These are phyloP conservation scores for Aureobasidium vineae DNA, from an alignment of 2,329 filamentous ascomycete genomes.

Conservation along the genomic window DNA sequence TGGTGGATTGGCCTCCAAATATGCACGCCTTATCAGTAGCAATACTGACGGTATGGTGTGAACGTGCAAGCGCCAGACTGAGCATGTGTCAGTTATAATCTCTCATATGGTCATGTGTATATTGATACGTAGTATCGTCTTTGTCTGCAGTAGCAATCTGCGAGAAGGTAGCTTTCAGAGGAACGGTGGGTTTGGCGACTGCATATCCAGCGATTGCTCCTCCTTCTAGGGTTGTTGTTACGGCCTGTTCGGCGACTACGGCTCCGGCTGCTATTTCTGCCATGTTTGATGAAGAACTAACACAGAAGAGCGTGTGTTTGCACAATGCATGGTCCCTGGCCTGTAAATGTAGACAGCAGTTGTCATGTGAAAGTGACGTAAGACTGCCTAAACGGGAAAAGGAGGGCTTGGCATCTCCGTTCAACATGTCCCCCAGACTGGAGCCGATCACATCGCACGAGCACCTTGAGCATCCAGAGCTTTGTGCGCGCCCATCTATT, in stretches of 20 bases:
- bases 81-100: not conserved
- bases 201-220: conserved; percentile 44
- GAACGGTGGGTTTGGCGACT: conserved; percentile 45
- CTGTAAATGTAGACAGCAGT: not conserved
- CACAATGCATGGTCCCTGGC: not conserved
- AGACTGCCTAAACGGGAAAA: not conserved
- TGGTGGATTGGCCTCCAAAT: conserved; percentile 44
- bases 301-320: not conserved
- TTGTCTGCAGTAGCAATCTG: conserved; percentile 43
- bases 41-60: conserved; percentile 40
- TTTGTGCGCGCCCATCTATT: not conserved
- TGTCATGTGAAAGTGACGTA: conserved; percentile 15
- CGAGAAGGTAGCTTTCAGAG: conserved; percentile 45
- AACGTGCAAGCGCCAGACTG: conserved; percentile 35
- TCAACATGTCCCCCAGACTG: conserved; percentile 1
- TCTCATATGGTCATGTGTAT: not conserved
- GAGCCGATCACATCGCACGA: conserved; percentile 18
- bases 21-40: conserved; percentile 47
- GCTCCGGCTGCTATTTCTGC: conserved; percentile 44
- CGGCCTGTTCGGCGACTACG: conserved; percentile 43
- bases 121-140: conserved; percentile 35
- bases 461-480: conserved; percentile 2
- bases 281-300: conserved; percentile 32
- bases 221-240: conserved; percentile 42
- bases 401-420: not conserved